phyloP scores from a whole-genome alignment of 2,329 filamentous ascomycete species.

The Cylindrodendrum hubeiense region DNA sequence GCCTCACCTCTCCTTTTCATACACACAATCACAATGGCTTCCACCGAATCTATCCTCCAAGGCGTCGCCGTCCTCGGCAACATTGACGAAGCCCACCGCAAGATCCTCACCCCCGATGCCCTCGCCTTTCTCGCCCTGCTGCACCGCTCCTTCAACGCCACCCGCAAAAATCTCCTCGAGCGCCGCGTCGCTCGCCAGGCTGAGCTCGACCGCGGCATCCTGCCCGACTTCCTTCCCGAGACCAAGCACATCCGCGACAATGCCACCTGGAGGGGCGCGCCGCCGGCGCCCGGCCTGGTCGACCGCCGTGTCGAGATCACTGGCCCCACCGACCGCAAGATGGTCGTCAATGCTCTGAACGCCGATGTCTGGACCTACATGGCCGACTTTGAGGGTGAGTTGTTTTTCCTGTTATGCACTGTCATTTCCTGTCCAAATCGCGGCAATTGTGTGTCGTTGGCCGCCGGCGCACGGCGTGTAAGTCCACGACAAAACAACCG shows the following conservation, averaged over 20 bases:
- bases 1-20: constrained; percentile 3
- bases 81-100: constrained; percentile 82
- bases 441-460: not conserved
- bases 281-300: constrained; percentile 90
- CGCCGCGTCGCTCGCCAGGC: constrained; percentile 88
- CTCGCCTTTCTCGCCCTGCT: constrained; percentile 93
- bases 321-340: constrained; percentile 96
- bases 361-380: constrained; percentile 98
- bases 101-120: constrained; percentile 92
- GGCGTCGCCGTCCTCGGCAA: constrained; percentile 88
- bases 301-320: constrained; percentile 98
- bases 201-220: constrained; percentile 88
- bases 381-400: constrained; percentile 96
- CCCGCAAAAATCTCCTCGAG: constrained; percentile 89
- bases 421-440: not conserved
- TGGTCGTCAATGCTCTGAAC: constrained; percentile 98
- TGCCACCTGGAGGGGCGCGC: constrained; percentile 91
- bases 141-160: constrained; percentile 93
- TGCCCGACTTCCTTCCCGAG: constrained; percentile 96
- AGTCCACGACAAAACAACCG: constrained; percentile 1
- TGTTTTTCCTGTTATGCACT: constrained; percentile 9
- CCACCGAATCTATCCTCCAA: constrained; percentile 82
- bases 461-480: constrained; percentile 19
- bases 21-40: constrained; percentile 65
- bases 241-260: constrained; percentile 96